phyloP scores from a whole-genome alignment of 2,329 filamentous ascomycete genomes.

The Colletotrichum abscissum region DNA sequence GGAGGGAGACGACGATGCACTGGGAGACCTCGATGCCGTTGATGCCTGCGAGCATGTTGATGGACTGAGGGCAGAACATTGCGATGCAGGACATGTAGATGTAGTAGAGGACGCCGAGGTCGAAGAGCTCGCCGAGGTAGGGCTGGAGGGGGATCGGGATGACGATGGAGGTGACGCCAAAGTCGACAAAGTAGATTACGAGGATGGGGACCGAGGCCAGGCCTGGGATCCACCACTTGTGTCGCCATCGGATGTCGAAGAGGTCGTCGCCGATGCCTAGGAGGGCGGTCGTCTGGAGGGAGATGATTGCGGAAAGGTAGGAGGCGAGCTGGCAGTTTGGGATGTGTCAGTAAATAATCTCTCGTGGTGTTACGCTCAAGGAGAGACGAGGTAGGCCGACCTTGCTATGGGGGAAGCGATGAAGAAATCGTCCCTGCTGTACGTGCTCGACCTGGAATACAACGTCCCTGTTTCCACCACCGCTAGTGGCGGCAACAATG shows the following conservation, averaged over 20 bases:
- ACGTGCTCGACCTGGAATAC: conserved; percentile 79
- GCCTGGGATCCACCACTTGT: conserved; percentile 98
- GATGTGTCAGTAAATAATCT: not conserved
- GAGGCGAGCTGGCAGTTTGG: conserved; percentile 77
- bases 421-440: conserved; percentile 85
- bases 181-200: conserved; percentile 98
- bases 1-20: conserved; percentile 86
- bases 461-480: conserved; percentile 90
- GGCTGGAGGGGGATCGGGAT: conserved; percentile 87
- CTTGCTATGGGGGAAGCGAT: conserved; percentile 95
- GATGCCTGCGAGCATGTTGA: conserved; percentile 99
- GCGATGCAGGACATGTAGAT: conserved; percentile 95
- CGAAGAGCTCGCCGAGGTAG: conserved; percentile 86
- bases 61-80: conserved; percentile 98
- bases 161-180: conserved; percentile 95
- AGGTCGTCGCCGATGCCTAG: conserved; percentile 95
- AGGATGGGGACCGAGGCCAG: conserved; percentile 94
- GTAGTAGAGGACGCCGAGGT: conserved; percentile 89
- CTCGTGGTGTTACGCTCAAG: not conserved
- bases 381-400: conserved; percentile 53
- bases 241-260: conserved; percentile 98
- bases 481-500: conserved; percentile 93
- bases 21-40: conserved; percentile 98
- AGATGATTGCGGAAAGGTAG: conserved; percentile 93
- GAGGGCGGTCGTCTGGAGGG: conserved; percentile 89